Percentiles rank a stretch among this genome's conserved stretches.
These are phyloP conservation scores for Colletotrichum filicis DNA, from an alignment of 2,329 filamentous ascomycete genomes.

Conservation along the genomic window DNA sequence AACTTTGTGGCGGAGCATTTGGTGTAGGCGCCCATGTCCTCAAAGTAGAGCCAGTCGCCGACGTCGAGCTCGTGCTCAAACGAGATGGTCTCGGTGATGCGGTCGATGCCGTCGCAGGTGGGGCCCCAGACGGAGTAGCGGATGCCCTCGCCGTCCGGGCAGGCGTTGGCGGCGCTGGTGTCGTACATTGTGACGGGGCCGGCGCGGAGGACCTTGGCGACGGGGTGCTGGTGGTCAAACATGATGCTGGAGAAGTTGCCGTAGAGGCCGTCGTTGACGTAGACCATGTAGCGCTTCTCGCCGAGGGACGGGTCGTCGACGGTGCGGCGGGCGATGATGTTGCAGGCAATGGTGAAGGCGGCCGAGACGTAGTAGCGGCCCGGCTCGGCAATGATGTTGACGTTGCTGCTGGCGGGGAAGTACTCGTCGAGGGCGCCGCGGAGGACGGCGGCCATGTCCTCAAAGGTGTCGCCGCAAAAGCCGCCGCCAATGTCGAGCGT, in stretches of 20 bases:
- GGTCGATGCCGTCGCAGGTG: constrained; percentile 97
- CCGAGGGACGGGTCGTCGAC: constrained; percentile 77
- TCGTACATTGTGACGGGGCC: constrained; percentile 69
- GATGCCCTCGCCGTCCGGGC: constrained; percentile 61
- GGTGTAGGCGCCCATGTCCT: constrained; percentile 98
- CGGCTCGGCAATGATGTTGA: constrained; percentile 94
- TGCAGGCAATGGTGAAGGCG: constrained; percentile 94
- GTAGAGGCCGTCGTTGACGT: constrained; percentile 97
- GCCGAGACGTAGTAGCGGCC: constrained; percentile 95
- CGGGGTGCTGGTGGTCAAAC: constrained; percentile 95
- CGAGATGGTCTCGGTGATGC: constrained; percentile 84
- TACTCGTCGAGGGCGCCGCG: constrained; percentile 84
- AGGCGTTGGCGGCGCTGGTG: constrained; percentile 59
- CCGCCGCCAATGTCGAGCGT: constrained; percentile 95
- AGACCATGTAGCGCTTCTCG: constrained; percentile 90
- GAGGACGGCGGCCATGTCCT: constrained; percentile 86
- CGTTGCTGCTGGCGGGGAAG: constrained; percentile 77
- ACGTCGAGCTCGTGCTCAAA: constrained; percentile 85
- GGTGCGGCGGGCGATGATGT: constrained; percentile 94
- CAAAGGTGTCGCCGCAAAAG: constrained; percentile 91
- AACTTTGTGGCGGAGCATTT: constrained; percentile 98
- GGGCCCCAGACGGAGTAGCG: constrained; percentile 99
- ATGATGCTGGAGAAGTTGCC: constrained; percentile 99
- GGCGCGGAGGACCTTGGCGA: constrained; percentile 81
- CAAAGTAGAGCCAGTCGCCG: constrained; percentile 98